Evolutionary conservation across 352 stramenopile genomes (phyloP), one percentile per base, ranked within the genome.

Genomic region (Phytophthora hibernalis): DNA sequence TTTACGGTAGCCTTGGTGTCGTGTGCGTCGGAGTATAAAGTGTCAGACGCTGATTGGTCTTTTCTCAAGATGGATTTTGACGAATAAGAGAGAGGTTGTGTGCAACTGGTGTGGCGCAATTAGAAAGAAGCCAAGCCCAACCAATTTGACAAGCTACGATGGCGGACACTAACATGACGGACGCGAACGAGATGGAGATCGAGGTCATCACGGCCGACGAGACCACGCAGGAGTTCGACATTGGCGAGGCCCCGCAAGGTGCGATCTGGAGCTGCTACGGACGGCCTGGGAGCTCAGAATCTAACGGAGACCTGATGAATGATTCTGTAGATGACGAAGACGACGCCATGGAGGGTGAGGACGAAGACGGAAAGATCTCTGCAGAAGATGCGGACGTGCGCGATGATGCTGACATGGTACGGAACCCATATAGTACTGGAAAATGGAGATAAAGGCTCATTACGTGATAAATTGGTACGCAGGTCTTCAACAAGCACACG

Each of bases 141-240:
- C 35, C 54, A 68, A 72, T 74, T 74, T 57, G 51, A 61, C 58
- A 68, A 71, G 49, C 54, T 38, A 49, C 31, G 8, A 68, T 63
- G 58, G 53, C 48, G 31, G 59, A 76, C 57, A 58, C 33, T 28
- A 47, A 79, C 38, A 76, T 76, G 66, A 61, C 57, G 30, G 63
- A 81, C 56, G 65, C 61, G 24, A 45, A 54, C 45, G 67, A 92
- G 56, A 85, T 77, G 63, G 77, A 94, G 51, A 90, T 93, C 31
- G 89, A 95, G 45, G 75, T 95, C 68, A 95, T 96, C 77, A 84
- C 85, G 50, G 71, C 80, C 22, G 85, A 96, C 53, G 89, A 96
- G 44, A 82, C 75, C 26, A 82, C 80, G 15, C 70, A 95, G 61
- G 89, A 96, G 77, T 95, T 92, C 61, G 87, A 91, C 0, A 82